These are phyloP conservation scores for Warburgia ugandensis DNA, from an alignment of 164 flowering plant genomes.

Conservation along the genomic window DNA sequence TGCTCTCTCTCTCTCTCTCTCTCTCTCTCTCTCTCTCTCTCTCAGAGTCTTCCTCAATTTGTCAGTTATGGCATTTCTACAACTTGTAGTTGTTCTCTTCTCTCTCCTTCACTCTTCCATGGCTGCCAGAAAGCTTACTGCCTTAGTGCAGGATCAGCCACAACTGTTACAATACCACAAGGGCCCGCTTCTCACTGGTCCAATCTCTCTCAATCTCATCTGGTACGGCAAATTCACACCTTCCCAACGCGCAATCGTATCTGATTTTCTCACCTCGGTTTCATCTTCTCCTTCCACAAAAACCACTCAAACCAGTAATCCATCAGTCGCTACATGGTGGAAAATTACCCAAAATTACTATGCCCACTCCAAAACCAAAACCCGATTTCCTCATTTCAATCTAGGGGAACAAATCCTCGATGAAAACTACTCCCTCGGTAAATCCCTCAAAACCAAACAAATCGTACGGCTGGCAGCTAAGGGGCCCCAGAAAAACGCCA, in stretches of 20 bases:
- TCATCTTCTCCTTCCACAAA: conserved; percentile 10
- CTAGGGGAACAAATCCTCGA: conserved; percentile 41
- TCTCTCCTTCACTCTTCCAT: background rate
- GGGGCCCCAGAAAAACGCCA: conserved; percentile 28
- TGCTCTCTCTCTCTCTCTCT: background rate
- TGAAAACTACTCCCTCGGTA: conserved; percentile 49
- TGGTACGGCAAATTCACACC: conserved; percentile 63
- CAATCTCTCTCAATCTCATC: conserved; percentile 41
- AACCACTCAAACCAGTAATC: conserved; percentile 8
- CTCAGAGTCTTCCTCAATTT: background rate
- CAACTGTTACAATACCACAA: conserved; percentile 38
- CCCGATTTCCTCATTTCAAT: conserved; percentile 16
- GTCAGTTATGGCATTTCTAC: background rate
- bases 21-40: background rate
- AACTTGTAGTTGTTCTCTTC: background rate
- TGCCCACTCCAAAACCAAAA: conserved; percentile 1
- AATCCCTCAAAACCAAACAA: conserved; percentile 30
- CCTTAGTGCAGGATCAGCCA: conserved; percentile 19
- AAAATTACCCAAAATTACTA: conserved; percentile 26
- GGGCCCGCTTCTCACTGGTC: conserved; percentile 46
- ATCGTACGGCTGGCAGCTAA: conserved; percentile 36
- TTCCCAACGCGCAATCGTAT: conserved; percentile 39
- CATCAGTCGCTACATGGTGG: conserved; percentile 42
- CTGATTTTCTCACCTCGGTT: conserved; percentile 45
- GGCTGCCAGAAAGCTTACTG: conserved; percentile 5